phyloP scores from a whole-genome alignment of 768 basidiomycete genomes.

The Agaricus bisporus region DNA sequence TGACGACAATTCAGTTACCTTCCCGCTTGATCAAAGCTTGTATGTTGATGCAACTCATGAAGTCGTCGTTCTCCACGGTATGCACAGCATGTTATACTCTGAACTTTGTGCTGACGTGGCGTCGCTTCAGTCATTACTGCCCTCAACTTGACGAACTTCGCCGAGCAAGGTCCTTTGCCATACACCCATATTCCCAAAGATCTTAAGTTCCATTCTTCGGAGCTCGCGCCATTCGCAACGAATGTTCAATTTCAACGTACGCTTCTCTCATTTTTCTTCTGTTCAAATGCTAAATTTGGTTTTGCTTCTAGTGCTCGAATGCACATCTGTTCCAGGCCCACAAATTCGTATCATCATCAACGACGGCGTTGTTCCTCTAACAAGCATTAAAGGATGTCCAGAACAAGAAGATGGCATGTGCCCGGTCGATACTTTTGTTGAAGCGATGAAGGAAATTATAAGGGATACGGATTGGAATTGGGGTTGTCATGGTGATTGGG shows the following conservation, averaged over 20 bases:
- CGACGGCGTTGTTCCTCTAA: conserved; percentile 80
- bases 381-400: conserved; percentile 69
- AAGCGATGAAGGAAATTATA: conserved; percentile 61
- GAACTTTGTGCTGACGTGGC: neutral
- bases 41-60: conserved; percentile 93
- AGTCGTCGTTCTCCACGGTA: conserved; percentile 48
- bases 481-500: conserved; percentile 76
- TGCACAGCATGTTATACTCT: neutral
- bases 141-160: conserved; percentile 73
- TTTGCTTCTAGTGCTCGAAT: neutral
- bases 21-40: conserved; percentile 64
- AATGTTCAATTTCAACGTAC: conserved; percentile 86
- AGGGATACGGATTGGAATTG: conserved; percentile 63
- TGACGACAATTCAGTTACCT: conserved; percentile 58
- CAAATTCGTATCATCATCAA: conserved; percentile 85
- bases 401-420: conserved; percentile 74
- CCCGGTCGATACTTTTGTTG: conserved; percentile 63
- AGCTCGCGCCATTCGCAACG: conserved; percentile 83
- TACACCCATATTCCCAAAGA: conserved; percentile 61
- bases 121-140: conserved; percentile 63
- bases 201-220: conserved; percentile 64
- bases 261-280: conserved; percentile 13
- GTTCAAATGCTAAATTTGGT: conserved; percentile 1
- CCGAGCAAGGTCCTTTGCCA: conserved; percentile 68
- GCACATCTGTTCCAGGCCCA: conserved; percentile 32